Conservation (phyloP, 2,329 filamentous ascomycete species). For the Fusarium sulawesiense region DNA sequence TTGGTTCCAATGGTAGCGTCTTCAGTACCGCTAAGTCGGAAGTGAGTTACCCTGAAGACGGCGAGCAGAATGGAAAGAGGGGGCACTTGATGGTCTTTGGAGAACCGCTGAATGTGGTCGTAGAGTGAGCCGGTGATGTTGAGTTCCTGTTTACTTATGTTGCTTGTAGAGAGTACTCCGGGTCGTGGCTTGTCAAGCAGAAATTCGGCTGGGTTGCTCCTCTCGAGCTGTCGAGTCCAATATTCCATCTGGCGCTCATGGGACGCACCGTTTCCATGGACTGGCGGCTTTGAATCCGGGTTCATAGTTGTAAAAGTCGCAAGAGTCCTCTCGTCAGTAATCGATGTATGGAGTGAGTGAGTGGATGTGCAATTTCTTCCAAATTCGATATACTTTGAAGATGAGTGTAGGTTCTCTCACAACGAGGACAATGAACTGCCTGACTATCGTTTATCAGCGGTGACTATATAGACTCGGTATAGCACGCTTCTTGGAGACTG, state of each 20-base stretch:
- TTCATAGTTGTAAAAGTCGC: background rate
- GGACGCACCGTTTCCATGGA: background rate
- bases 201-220: conserved; percentile 1
- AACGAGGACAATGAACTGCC: background rate
- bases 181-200: background rate
- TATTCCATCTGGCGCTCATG: conserved; percentile 17
- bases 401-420: background rate
- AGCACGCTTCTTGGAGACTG: too few species aligned
- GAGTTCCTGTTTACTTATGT: background rate
- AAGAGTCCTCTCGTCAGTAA: background rate
- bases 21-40: background rate
- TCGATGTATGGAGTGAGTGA: background rate
- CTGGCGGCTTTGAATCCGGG: background rate
- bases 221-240: conserved; percentile 37
- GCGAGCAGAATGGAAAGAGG: background rate
- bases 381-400: background rate
- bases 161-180: background rate
- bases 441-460: background rate
- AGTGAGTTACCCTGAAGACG: background rate
- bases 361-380: background rate
- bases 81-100: background rate
- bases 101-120: background rate
- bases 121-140: background rate
- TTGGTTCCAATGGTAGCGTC: background rate
- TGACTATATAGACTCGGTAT: background rate